Evolutionary conservation across 495 filamentous ascomycete species (phyloP).

Genomic region (Arthonia radiata): DNA sequence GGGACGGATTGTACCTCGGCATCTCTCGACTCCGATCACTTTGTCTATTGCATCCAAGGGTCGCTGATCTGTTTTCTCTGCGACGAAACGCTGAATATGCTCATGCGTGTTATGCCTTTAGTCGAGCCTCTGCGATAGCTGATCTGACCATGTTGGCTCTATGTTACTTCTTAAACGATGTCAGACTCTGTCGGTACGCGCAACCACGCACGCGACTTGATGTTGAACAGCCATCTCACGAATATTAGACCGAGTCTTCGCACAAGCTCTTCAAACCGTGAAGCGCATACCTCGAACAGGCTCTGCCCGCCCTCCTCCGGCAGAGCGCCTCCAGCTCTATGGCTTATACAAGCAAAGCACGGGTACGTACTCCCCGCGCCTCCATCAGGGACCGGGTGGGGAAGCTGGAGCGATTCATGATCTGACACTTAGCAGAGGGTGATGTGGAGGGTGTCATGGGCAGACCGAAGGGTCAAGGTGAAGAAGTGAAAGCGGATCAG

Average conservation of each 20-base stretch:
- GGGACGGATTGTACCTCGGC: too few relatives aligned
- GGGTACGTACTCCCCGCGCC: constrained; percentile 20
- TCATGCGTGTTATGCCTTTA: too few relatives aligned
- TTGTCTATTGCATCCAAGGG: too few relatives aligned
- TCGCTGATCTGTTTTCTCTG: too few relatives aligned
- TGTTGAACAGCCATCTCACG: too few relatives aligned
- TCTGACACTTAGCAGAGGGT: constrained; percentile 33
- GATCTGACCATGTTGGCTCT: too few relatives aligned
- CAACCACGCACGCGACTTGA: too few relatives aligned
- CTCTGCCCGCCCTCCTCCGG: constrained; percentile 59
- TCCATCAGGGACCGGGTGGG: neutral
- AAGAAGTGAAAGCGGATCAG: constrained; percentile 27
- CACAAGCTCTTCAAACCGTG: constrained; percentile 93
- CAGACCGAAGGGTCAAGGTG: constrained; percentile 34
- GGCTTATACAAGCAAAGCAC: constrained; percentile 97
- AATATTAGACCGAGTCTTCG: constrained; percentile 72
- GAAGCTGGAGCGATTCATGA: neutral
- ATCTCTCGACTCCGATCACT: too few relatives aligned
- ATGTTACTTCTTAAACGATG: too few relatives aligned
- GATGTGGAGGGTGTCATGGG: constrained; percentile 86
- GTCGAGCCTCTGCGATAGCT: too few relatives aligned
- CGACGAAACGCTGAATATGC: too few relatives aligned
- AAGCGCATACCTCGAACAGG: constrained; percentile 91
- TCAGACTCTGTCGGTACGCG: too few relatives aligned
- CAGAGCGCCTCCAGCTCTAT: constrained; percentile 74